Evolutionary conservation across 768 basidiomycete species (phyloP), one percentile per base, ranked within the genome.

Genomic region (Termitomyces sp.): DNA sequence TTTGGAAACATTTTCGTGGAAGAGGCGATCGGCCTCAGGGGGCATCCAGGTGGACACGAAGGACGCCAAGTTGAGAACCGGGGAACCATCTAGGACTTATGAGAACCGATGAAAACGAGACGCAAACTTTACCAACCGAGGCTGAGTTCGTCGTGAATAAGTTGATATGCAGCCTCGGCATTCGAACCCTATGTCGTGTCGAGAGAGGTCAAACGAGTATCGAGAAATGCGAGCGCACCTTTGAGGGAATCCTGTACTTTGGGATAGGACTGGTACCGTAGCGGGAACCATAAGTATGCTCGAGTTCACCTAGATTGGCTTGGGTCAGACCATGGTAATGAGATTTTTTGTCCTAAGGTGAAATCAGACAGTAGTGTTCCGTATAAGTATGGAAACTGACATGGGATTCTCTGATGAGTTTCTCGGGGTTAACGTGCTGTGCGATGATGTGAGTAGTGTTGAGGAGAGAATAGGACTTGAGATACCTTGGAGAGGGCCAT

Each of bases 381-480:
- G 24, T 11, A 4, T 11, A 28, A 7, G 11, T 11, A 12, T 32
- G 9, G 9, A 20, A 28, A 61, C 60, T 28, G 42, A 84, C 89
- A 69, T 78, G 79, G n/a, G 88, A 73, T 46, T 84, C 76, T 65
- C 79, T 79, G 51, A 94, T 76, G 69, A 94, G 80, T 55, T 75
- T 74, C 58, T 89, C 88, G 2, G 90, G 74, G 72, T 91, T 84
- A 66, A 93, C 76, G 66, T 89, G 88, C 88, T 89, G 24, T 49
- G 57, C 55, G 50, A 38, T 64, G 52, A 20, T 58, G 38, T 40
- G 55, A 61, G 38, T 16, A n/a, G 7, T 52, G 24, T 42, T 32
- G 40, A 24, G 55, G 9, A 15, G 51, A 36, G 4, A 42, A 40
- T 39, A 40, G 54, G 32, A 7, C 18, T 8, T 15, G 6, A 20